Base-by-base conservation (phyloP, 371 early-diverging fungal species). In the Amoeboaphelidium protococcarum region DNA sequence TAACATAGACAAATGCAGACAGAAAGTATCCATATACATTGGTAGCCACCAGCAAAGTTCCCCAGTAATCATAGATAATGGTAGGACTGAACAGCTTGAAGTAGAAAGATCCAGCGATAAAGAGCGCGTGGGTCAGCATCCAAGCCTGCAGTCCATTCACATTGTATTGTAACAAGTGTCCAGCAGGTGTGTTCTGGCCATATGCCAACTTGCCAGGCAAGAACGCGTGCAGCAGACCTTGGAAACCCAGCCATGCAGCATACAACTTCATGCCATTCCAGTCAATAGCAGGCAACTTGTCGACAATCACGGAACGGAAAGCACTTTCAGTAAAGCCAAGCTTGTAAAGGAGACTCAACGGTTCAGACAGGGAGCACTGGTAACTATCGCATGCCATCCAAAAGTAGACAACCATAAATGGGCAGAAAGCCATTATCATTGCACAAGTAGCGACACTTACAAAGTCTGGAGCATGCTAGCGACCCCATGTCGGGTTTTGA, bases 141-240 rank as follows among this genome's bases (percentile, higher is more conserved):
- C 80, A 82, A 23, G 72, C 75, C 23, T 60, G 52, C 40, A 80
- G 58, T 2, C 82, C 82, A 59, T 82, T 82, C 50, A 80, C 76
- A 41, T 63, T 49, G 60, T 80, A 80, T 25, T 65, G 66, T 23
- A 81, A 61, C 25, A 67, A 53, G 60, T 72, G 62, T n/a, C 81
- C 81, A 21, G 80, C 82, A n/a, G 82, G 82, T 23, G 82, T 81
- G 25, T 56, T 63, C 60, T 81, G 82, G 21, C 81, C 81, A 52
- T 69, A 69, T 21, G 79, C 82, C 27, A 76, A 71, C 43, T 59
- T 54, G 27, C 64, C 68, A 20, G 82, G 82, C 25, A 80, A 53
- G 50, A 61, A 60, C 10, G 63, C 53, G 56, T 76, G 78, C 31
- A 76, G 58, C n/a, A 62, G 48, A 40, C 63, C 75, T 55, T 81